Percentiles rank a stretch among this genome's conserved stretches.
These are phyloP conservation scores for Plasmodium malariae DNA, from an alignment of 169 alveolate species.

Conservation along the genomic window DNA sequence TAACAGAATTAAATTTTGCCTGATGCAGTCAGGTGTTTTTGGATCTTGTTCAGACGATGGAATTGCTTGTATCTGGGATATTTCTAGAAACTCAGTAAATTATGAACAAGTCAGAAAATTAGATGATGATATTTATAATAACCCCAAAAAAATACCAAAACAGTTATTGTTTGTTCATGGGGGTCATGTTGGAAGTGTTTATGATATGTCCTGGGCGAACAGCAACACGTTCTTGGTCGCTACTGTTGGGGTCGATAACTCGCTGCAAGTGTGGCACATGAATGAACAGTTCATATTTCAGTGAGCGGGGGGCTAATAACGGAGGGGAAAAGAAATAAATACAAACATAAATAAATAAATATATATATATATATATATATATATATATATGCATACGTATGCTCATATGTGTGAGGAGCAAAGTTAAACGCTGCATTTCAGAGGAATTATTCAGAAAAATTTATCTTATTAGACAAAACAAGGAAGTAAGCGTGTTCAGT, in stretches of 20 bases:
- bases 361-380: too few species aligned
- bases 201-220: constrained; percentile 84
- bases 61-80: constrained; percentile 83
- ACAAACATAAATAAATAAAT: too few species aligned
- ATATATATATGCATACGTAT: too few species aligned
- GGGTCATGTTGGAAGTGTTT: constrained; percentile 84
- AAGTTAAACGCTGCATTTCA: too few species aligned
- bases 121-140: constrained; percentile 68
- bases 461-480: too few species aligned
- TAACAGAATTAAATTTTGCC: constrained; percentile 81
- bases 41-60: constrained; percentile 85
- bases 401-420: too few species aligned
- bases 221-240: constrained; percentile 45
- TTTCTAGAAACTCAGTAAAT: constrained; percentile 40
- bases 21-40: constrained; percentile 82
- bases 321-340: too few species aligned
- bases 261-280: constrained; percentile 71
- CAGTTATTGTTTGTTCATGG: constrained; percentile 82
- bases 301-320: background rate
- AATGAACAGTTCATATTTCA: constrained; percentile 70
- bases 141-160: constrained; percentile 71
- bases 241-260: constrained; percentile 67
- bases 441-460: too few species aligned
- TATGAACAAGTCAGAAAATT: constrained; percentile 27
- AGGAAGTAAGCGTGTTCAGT: too few species aligned